A percentile compares a stretch with the other conserved stretches of the same genome.
These are phyloP conservation scores for Sphaceloma murrayae DNA, from an alignment of 2,329 filamentous ascomycete genomes.

Conservation along the genomic window DNA sequence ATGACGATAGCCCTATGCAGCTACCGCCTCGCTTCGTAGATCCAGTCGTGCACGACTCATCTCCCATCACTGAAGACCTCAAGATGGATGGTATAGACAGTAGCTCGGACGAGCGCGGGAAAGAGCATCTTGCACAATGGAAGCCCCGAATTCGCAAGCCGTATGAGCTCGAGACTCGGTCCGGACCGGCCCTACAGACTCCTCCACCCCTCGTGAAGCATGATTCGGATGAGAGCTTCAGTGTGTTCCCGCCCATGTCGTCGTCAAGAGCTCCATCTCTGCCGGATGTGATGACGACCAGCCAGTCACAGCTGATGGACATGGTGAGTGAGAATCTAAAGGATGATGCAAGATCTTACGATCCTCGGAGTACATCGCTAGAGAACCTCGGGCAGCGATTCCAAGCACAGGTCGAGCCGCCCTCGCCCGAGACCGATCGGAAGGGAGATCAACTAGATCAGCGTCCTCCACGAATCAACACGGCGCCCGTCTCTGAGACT, in stretches of 20 bases:
- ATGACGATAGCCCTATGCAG: slow-evolving; percentile 5
- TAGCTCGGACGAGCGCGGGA: slow-evolving; percentile 20
- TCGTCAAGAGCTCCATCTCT: slow-evolving; percentile 48
- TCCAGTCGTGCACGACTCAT: neutral
- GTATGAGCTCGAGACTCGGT: slow-evolving; percentile 22
- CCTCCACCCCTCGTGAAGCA: slow-evolving; percentile 38
- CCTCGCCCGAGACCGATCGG: neutral
- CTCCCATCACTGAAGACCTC: neutral
- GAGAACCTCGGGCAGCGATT: slow-evolving; percentile 8
- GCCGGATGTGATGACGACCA: slow-evolving; percentile 40
- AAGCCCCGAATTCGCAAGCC: slow-evolving; percentile 23
- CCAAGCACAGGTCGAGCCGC: neutral
- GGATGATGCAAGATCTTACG: slow-evolving; percentile 1
- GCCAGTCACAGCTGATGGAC: slow-evolving; percentile 21
- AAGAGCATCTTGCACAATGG: slow-evolving; percentile 21
- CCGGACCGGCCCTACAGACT: slow-evolving; percentile 25
- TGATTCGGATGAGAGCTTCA: slow-evolving; percentile 53
- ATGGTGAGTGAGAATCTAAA: slow-evolving; percentile 18
- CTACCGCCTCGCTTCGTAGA: slow-evolving; percentile 4
- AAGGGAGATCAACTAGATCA: neutral
- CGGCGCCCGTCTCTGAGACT: neutral
- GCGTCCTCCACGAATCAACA: neutral
- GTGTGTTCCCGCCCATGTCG: slow-evolving; percentile 54
- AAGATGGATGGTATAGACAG: slow-evolving; percentile 10
- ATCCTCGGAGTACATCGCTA: slow-evolving; percentile 1